These are phyloP conservation scores for Sherardia arvensis DNA, from an alignment of 257 asterid species.

Conservation along the genomic window DNA sequence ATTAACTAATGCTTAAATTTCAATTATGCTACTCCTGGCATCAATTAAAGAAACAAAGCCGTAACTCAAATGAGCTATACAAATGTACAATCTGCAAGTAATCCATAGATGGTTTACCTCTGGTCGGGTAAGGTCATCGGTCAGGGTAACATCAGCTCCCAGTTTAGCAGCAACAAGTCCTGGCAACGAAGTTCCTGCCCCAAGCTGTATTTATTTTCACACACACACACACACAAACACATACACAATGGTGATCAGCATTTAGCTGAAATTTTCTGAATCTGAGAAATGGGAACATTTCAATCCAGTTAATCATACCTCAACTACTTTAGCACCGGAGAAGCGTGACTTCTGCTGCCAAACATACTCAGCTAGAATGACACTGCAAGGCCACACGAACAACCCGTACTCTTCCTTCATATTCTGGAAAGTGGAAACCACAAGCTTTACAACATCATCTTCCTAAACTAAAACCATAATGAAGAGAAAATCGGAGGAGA, in stretches of 20 bases:
- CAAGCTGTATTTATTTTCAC: slow-evolving; percentile 41
- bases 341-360: slow-evolving; percentile 81
- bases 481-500: slow-evolving; percentile 2
- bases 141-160: slow-evolving; percentile 78
- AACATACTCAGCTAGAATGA: slow-evolving; percentile 82
- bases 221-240: not conserved
- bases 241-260: not conserved
- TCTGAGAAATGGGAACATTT: not conserved
- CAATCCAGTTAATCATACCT: slow-evolving; percentile 31
- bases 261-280: not conserved
- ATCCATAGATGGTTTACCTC: slow-evolving; percentile 41
- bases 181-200: slow-evolving; percentile 97
- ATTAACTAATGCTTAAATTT: no score
- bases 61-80: not conserved
- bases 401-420: slow-evolving; percentile 94
- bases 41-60: not conserved
- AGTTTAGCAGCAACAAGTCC: slow-evolving; percentile 89
- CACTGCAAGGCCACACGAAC: slow-evolving; percentile 90
- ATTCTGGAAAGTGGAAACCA: no score
- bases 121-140: slow-evolving; percentile 49
- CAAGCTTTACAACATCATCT: no score
- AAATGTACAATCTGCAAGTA: slow-evolving; percentile 2
- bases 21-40: not conserved
- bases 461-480: no score
- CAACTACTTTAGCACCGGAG: slow-evolving; percentile 60